Evolutionary conservation across 2,329 filamentous ascomycete genomes (phyloP).

Genomic region (Anthostomella pinea): DNA sequence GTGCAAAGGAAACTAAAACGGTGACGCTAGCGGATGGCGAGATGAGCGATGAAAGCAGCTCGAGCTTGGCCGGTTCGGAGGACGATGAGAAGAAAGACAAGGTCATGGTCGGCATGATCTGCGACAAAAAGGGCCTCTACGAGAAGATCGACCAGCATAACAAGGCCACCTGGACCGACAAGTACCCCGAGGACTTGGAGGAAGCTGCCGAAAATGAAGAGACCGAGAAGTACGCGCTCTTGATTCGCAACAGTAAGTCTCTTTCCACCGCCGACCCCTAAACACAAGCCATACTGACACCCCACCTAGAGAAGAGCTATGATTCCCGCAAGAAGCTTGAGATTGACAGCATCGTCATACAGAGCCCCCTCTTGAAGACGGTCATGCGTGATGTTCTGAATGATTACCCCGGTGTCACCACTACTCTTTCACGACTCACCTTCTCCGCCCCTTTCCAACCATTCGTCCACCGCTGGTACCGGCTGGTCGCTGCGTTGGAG

Average conservation of each 20-base stretch:
- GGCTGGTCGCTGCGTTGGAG: slow-evolving; percentile 28
- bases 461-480: slow-evolving; percentile 53
- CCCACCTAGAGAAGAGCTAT: slow-evolving; percentile 26
- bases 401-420: slow-evolving; percentile 49
- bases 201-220: slow-evolving; percentile 48
- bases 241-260: slow-evolving; percentile 45
- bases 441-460: slow-evolving; percentile 49
- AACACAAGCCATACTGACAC: no score
- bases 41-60: background rate
- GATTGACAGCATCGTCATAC: slow-evolving; percentile 37
- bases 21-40: no score
- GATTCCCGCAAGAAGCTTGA: slow-evolving; percentile 49
- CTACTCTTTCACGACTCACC: slow-evolving; percentile 45
- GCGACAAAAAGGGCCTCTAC: slow-evolving; percentile 9
- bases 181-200: slow-evolving; percentile 40
- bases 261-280: no score
- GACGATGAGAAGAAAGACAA: background rate
- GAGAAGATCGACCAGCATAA: slow-evolving; percentile 33
- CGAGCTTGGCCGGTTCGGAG: background rate
- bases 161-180: slow-evolving; percentile 39
- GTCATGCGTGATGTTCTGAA: slow-evolving; percentile 43
- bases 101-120: slow-evolving; percentile 8
- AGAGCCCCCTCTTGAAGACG: slow-evolving; percentile 49
- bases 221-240: slow-evolving; percentile 48
- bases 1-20: no score